Conservation (phyloP, 176 grass and related monocot species). For the Rhynchospora breviuscula region DNA sequence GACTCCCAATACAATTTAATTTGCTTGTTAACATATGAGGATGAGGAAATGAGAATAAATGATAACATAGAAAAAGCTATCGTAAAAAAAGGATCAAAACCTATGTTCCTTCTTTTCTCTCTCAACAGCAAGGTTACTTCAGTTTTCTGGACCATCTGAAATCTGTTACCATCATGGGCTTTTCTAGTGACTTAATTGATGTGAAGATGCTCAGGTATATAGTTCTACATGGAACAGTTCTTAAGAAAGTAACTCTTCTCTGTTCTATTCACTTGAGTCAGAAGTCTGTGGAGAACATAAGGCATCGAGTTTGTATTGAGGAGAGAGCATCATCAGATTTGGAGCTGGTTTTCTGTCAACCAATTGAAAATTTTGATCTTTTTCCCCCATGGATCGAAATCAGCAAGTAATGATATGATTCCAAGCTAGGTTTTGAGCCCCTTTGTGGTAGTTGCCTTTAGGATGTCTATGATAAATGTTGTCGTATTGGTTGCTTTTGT, state of each 20-base stretch:
- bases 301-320: background rate
- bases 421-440: background rate
- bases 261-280: background rate
- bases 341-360: background rate
- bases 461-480: background rate
- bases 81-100: too few species aligned
- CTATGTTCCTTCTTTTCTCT: too few species aligned
- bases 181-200: too few species aligned
- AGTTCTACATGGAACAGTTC: background rate
- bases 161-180: too few species aligned
- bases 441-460: background rate
- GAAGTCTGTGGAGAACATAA: background rate
- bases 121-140: too few species aligned
- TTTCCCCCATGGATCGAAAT: background rate
- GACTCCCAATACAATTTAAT: too few species aligned
- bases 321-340: background rate
- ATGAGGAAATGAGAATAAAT: too few species aligned
- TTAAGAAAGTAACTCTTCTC: background rate
- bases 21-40: too few species aligned
- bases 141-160: too few species aligned
- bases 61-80: too few species aligned
- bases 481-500: background rate
- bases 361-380: background rate
- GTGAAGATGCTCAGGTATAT: too few species aligned
- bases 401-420: background rate